Base-by-base conservation (phyloP, 129 eudicot genomes). In the Artemisia tridentata region DNA sequence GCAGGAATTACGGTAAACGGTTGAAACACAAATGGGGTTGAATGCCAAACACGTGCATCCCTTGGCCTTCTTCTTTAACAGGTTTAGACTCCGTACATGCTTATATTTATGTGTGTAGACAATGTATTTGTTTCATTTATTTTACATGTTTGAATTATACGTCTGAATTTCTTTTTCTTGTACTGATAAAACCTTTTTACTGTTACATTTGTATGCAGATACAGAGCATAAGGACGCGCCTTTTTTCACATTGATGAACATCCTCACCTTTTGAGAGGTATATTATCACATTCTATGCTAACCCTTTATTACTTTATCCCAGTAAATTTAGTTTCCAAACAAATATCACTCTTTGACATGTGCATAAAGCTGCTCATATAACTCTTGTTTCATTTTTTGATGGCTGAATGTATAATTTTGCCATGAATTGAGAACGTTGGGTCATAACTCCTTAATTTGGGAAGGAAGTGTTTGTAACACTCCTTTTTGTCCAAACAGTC, bases 11-110 rank as follows among this genome's bases (percentile, higher is more conserved):
- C 48, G 82, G 82, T 16, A 85, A 87, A 79, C 83, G 98, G 23
- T 27, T 84, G 7, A 25, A 79, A 23, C 69, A 87, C 31, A 75
- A 90, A 53, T 80, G 74, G 80, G 88, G 76, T 23, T 69, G 96
- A 64, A 80, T 87, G 88, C 97, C 98, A 45, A 78, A 10, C 27
- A 46, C 78, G 7, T 51, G 92, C 69, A 87, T 89, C 79, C 92
- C 96, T 27, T 82, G 96, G 98, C 86, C 92, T 74, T 82, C 95
- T 62, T 75, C 55, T 59, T 55, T 89, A 55, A 87, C 97, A 83
- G 96, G 98, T 93, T 52, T 29, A 55, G 59, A 41, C 47, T 59
- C 59, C 23, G 11, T 2, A 55, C 54, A 59, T 56, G 64, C 63
- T 20, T 21, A 53, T 25, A 15, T 54, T 11, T 20, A 12, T 29